Base-by-base conservation (phyloP, 2,329 filamentous ascomycete genomes). In the Talaromyces sp. region DNA sequence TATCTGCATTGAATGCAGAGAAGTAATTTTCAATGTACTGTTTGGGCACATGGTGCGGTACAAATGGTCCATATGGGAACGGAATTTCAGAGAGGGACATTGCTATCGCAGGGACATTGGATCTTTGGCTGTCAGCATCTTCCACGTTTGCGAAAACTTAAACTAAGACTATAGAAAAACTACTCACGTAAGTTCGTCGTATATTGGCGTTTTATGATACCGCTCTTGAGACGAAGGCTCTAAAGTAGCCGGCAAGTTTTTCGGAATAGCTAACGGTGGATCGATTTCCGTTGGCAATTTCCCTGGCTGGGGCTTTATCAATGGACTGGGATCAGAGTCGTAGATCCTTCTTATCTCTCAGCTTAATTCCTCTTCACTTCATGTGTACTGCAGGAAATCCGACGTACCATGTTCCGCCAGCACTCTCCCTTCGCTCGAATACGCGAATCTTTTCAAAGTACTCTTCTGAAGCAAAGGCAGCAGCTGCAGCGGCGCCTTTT, bases 21-120 rank as follows among this genome's bases (percentile, higher is more conserved):
- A 85, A 83, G 64, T 86, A 85, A 33, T 78, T 79, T 60, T 84
- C 79, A 2, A 86, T 76, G 60, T 85, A 85, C 65, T 85, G 82
- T 2, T 80, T 78, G 0, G 84, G 80, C 0, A 86, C 71, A 63
- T 81, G 77, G 65, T 85, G 83, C 0, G 83, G 83, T 13, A 78
- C 80, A 65, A 85, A 85, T 0, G 83, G 82, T 0, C 82, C 83
- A 60, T 85, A 84, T 0, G 83, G 72, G 64, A 85, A 85, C 0
- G 74, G 74, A 0, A 72, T 54, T 61, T 85, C 83, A 0, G 82
- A 84, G 64, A 85, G 73, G 19, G 70, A 71, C 73, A 77, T 77
- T 10, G 72, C 73, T 36, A 75, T 73, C n/a, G 71, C 72, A 3
- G 73, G 73, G 1, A 77, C 73, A 64, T 77, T 76, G 13, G 73